Base-by-base conservation (phyloP, 2,329 filamentous ascomycete genomes). In the Stagonosporopsis rhizophila region DNA sequence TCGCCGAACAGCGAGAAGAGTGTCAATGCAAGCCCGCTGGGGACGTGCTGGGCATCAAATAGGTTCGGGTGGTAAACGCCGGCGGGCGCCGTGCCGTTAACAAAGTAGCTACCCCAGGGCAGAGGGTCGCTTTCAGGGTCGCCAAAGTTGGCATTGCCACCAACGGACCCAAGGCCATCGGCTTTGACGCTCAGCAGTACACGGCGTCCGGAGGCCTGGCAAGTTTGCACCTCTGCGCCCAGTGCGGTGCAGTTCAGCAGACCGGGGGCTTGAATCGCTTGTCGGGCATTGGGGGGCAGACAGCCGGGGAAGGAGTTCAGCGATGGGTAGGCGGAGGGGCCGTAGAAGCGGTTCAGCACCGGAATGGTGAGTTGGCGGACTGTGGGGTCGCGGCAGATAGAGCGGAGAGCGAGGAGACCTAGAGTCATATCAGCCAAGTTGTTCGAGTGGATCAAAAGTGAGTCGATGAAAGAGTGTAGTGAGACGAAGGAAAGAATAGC, bases 131-230 rank as follows among this genome's bases (percentile, higher is more conserved):
- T 32, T 3, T 6, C 19, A 2, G 62, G 62, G n/a, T 52, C 44
- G 15, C 70, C 66, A 41, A 64, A 72, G 2, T 56, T 37, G 0
- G 53, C 19, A 20, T 68, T 59, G 2, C 63, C 64, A 12, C 45
- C 54, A 0, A 68, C 68, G 1, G 65, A 65, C 1, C 48, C 39
- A 66, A 70, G 1, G 68, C 71, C 2, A 70, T 77, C n/a, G 52
- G 32, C 64, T 23, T 74, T 75, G 5, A 81, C 58, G 56, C 72
- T 76, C 19, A 81, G 61, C 2, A 81, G 52, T 0, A 81, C 71
- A 20, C 74, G 75, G 51, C 77, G 79, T 19, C 78, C 76, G 11
- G 67, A 40, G 0, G 51, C 40, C 60, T 81, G 78, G 62, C 78
- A 81, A 1, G 50, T 39, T 22, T 61, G 54, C 6, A 77, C 69